Base-by-base conservation (phyloP, 2,329 filamentous ascomycete species). In the Coniella lustricola region DNA sequence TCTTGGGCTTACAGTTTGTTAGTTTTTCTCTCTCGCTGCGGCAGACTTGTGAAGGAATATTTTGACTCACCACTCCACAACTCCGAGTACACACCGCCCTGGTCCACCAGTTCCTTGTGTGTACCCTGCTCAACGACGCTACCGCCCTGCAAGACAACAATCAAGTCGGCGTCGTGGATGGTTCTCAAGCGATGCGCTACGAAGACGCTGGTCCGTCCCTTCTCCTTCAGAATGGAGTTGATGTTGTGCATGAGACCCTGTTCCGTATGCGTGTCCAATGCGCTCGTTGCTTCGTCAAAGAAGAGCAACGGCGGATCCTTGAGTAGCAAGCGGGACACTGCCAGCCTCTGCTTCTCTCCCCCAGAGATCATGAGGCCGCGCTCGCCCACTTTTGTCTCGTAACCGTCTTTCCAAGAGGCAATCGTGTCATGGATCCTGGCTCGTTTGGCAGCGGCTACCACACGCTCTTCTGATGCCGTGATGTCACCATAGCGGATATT, bases 291-390 rank as follows among this genome's bases (percentile, higher is more conserved):
- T 72, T 96, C 90, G 57, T 96, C 90, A 58, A 96, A 96, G 76
- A 96, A 96, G 1, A 96, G 71, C 22, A 96, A 68, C 2, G 89
- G 88, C 3, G 90, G 89, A 56, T 96, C 87, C 65, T 96, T 96
- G 50, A 96, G 74, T 1, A 96, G 77, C 34, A 96, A 65, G 37
- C 90, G 75, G 21, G 87, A 88, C 20, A 96, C 81, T 0, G 91
- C 91, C 10, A 96, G 71, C 3, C 90, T 81, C 67, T 96, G 90
- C 67, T 96, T 96, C 70, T 96, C 91, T 29, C 90, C 90, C 2
- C 88, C 90, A 1, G 87, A 94, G 38, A 96, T 95, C 90, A 96
- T 96, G 79, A 96, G 84, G 1, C 90, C 90, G 40, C 91, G 79
- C 71, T 96, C 91, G 46, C 91, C 91, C 21, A 97, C 93, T 66